Evolutionary conservation across 1,284 basidiomycete species (phyloP).

Genomic region (Golubevia sp.): DNA sequence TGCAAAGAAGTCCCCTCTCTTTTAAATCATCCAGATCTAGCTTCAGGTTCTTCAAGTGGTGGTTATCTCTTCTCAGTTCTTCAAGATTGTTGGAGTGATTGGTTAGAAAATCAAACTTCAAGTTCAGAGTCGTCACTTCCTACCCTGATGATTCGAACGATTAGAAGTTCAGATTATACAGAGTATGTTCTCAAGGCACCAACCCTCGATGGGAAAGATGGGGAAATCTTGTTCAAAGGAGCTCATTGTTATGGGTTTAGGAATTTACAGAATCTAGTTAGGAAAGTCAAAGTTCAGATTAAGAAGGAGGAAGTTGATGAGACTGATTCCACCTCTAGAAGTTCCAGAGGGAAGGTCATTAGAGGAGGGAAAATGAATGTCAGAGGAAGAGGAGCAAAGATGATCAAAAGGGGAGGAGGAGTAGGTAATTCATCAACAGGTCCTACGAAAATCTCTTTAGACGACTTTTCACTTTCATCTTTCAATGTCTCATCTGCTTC

Average conservation of each 20-base stretch:
- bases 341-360: not conserved
- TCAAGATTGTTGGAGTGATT: conserved; percentile 36
- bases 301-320: conserved; percentile 5
- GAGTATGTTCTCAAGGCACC: conserved; percentile 66
- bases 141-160: conserved; percentile 17
- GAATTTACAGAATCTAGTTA: conserved; percentile 94
- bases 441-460: no score
- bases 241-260: conserved; percentile 96
- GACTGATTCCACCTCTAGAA: not conserved
- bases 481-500: not conserved
- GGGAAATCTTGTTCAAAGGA: conserved; percentile 77
- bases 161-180: conserved; percentile 67
- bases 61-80: conserved; percentile 51
- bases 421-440: not conserved
- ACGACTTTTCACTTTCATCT: not conserved
- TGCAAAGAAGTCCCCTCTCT: conserved; percentile 20
- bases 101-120: conserved; percentile 12
- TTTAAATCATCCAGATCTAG: conserved; percentile 14
- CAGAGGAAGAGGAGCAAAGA: conserved; percentile 4
- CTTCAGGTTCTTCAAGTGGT: conserved; percentile 49
- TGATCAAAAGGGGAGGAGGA: conserved; percentile 9
- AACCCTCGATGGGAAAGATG: not conserved
- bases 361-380: not conserved
- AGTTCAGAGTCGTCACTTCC: conserved; percentile 6
- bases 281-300: conserved; percentile 74